Conservation (phyloP, 1,284 basidiomycete genomes). For the Cryptococcus amylolentus region DNA sequence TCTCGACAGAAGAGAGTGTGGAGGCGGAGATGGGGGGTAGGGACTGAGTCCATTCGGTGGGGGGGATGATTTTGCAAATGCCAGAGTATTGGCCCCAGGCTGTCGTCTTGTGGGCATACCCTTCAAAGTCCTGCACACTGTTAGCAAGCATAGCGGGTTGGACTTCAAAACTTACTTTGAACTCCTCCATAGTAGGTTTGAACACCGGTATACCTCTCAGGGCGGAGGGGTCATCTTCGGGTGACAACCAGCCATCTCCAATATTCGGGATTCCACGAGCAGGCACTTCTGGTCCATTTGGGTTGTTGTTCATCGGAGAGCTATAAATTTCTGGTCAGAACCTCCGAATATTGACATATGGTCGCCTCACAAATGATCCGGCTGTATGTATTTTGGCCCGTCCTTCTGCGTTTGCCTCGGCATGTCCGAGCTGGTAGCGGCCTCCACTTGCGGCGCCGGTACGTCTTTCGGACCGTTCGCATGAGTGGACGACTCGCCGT, state of each 20-base stretch:
- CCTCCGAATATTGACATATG: neutral
- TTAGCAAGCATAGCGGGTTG: constrained; percentile 1
- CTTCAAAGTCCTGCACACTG: constrained; percentile 67
- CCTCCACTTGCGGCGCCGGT: neutral
- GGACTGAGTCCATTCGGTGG: constrained; percentile 77
- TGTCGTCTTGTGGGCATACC: constrained; percentile 77
- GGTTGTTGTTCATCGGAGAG: constrained; percentile 27
- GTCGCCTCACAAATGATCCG: constrained; percentile 19
- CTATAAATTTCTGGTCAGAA: constrained; percentile 7
- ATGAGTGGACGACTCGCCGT: neutral
- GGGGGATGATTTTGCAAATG: constrained; percentile 90
- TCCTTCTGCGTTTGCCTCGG: neutral
- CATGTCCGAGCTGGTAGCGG: neutral
- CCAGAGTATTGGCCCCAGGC: constrained; percentile 83
- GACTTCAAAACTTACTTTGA: constrained; percentile 48
- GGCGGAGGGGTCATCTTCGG: constrained; percentile 77
- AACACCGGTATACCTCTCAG: constrained; percentile 89
- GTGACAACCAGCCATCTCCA: constrained; percentile 50
- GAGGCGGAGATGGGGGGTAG: constrained; percentile 66
- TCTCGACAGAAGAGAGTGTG: constrained; percentile 62
- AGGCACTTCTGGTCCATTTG: constrained; percentile 9
- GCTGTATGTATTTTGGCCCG: constrained; percentile 16
- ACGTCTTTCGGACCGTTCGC: neutral
- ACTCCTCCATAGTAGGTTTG: constrained; percentile 83
- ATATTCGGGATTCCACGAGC: constrained; percentile 7